Base-by-base conservation (phyloP, 148 eudicot species). In the Cornus controversa region DNA sequence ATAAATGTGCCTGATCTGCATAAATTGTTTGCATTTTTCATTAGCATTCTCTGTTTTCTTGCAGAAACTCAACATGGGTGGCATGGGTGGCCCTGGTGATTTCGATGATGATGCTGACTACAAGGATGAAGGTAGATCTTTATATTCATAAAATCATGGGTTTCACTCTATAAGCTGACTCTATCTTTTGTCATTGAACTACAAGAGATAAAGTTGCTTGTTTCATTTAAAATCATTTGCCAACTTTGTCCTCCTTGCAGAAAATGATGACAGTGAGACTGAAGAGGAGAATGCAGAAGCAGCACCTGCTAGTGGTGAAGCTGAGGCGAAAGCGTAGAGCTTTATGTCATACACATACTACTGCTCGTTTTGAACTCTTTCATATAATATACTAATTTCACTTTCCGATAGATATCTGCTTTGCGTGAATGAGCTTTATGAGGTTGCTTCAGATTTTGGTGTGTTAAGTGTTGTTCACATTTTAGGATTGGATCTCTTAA, bases 1-100 rank as follows among this genome's bases (percentile, higher is more conserved):
- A 23, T 37, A 23, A 67, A 45, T 22, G 6, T 20, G 16, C 34
- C 10, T 53, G 36, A 1, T 58, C 63, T 70, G 10, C 8, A 15
- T 27, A 4, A 66, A 34, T 64, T 81, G 22, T 62, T 26, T 25
- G 69, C 18, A 20, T 18, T 54, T 37, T 75, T 68, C 58, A 67
- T n/a, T 42, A 10, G 2, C 53, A 58, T 22, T 37, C 16, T 73
- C 45, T 60, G 0, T 69, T 26, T 58, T 64, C 29, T 74, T 86
- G 77, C 86, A 90, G 97, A 87, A 87, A 26, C 84, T 92, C 40
- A 82, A 83, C 90, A 82, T 90, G 90, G 91, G 88, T 74, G 94
- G 89, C 90, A 82, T 90, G 90, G 91, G 88, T 74, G 94, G 89
- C 65, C 88, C 80, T 70, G 90, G 85, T 69, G 94, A 85, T 80